These are phyloP conservation scores for Nicotiana otophora DNA, from an alignment of 257 asterid species.

Conservation along the genomic window DNA sequence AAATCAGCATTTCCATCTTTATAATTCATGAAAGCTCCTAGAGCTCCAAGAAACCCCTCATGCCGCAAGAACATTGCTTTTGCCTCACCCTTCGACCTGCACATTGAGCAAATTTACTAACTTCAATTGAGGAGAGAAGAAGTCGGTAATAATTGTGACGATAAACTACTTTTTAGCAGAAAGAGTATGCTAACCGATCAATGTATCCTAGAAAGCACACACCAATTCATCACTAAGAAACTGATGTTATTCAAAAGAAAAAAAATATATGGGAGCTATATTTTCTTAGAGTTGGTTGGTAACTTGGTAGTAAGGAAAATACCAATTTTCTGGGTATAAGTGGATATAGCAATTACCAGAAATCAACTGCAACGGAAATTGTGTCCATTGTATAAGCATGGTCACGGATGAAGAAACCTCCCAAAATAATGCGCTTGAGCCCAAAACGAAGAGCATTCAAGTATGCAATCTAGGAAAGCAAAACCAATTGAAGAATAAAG, in stretches of 20 bases:
- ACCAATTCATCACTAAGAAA: background rate
- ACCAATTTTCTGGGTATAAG: background rate
- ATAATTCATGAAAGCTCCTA: constrained; percentile 69
- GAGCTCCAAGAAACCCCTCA: constrained; percentile 86
- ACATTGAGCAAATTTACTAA: constrained; percentile 1
- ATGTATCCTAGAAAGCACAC: background rate
- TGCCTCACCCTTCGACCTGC: constrained; percentile 91
- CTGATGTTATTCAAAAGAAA: too few relatives aligned
- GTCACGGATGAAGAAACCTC: constrained; percentile 87
- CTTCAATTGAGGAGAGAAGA: background rate
- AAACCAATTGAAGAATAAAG: constrained; percentile 9
- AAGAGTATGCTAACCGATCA: background rate
- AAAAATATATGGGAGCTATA: background rate
- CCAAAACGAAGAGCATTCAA: constrained; percentile 79
- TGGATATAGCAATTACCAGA: constrained; percentile 49
- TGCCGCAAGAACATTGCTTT: constrained; percentile 80
- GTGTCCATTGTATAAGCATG: constrained; percentile 98
- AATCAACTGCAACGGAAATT: constrained; percentile 80
- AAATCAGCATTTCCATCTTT: constrained; percentile 37
- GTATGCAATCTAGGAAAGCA: constrained; percentile 63
- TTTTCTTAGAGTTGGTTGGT: background rate
- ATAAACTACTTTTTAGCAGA: background rate
- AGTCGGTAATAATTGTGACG: background rate
- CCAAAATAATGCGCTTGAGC: constrained; percentile 78
- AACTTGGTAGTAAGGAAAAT: background rate